Evolutionary conservation across 306 rosid genomes (phyloP).

Genomic region (Quercus variabilis): DNA sequence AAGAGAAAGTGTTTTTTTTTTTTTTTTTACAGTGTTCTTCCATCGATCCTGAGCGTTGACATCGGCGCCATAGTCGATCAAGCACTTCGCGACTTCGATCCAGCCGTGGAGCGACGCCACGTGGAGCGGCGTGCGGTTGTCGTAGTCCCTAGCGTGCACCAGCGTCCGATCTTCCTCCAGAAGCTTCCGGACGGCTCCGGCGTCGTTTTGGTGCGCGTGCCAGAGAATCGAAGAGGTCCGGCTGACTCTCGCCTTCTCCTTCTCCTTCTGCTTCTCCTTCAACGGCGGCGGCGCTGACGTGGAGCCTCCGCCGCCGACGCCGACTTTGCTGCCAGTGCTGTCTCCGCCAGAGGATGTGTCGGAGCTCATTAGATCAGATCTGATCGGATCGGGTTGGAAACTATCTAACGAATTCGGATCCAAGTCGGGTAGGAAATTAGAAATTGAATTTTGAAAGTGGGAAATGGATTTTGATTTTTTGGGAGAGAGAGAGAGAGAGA

Average conservation of each 20-base stretch:
- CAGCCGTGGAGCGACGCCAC: slow-evolving; percentile 85
- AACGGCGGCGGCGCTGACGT: neutral
- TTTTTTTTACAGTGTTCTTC: slow-evolving; percentile 71
- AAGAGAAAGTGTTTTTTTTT: neutral
- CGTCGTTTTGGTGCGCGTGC: slow-evolving; percentile 96
- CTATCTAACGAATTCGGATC: too few species aligned
- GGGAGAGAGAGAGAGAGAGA: neutral
- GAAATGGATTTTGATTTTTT: neutral
- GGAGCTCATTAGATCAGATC: slow-evolving; percentile 53
- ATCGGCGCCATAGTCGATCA: slow-evolving; percentile 77
- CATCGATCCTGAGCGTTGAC: slow-evolving; percentile 95
- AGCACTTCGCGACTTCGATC: slow-evolving; percentile 71
- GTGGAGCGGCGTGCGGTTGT: slow-evolving; percentile 88
- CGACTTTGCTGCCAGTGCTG: slow-evolving; percentile 4
- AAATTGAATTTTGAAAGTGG: neutral
- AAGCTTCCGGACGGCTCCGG: slow-evolving; percentile 82
- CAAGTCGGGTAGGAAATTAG: too few species aligned
- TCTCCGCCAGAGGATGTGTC: slow-evolving; percentile 31
- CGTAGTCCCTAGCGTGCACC: slow-evolving; percentile 82
- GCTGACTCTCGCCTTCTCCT: slow-evolving; percentile 86
- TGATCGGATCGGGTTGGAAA: slow-evolving; percentile 20
- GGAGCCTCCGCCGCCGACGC: neutral
- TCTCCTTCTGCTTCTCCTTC: slow-evolving; percentile 21
- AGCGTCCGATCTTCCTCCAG: slow-evolving; percentile 85
- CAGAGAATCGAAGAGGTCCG: slow-evolving; percentile 84